Base-by-base conservation (phyloP, 2,329 filamentous ascomycete species). In the Colletotrichum tofieldiae region DNA sequence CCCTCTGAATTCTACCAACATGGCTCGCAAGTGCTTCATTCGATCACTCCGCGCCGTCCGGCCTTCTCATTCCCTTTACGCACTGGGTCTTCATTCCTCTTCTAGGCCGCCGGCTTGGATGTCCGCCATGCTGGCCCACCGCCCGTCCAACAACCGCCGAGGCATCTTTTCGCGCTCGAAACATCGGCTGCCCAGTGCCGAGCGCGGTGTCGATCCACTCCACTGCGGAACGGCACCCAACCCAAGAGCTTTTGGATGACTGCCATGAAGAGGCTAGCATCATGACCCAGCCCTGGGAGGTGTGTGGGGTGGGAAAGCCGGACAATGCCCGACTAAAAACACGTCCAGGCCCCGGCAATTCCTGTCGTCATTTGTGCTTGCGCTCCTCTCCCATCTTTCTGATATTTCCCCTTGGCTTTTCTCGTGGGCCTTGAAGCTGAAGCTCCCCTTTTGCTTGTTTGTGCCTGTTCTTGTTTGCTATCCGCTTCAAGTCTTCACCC, bases 181-280 rank as follows among this genome's bases (percentile, higher is more conserved):
- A 55, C 70, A 70, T 69, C 47, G 65, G 70, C 45, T 49, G n/a
- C 47, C 59, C 52, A 60, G 45, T 61, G 65, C 70, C 70, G 70
- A 72, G 60, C 65, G 67, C 70, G 59, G 70, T 65, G 47, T 69
- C 65, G 70, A 72, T 72, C 70, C 65, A 65, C 70, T 70, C 70
- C 65, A 72, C 65, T 55, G 59, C 65, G 54, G 70, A 69, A 64
- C 65, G 65, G 54, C 65, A 58, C 52, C 60, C 65, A 52, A 67
- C 54, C 23, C 41, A 56, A 43, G n/a, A 58, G 26, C 32, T 59
- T 59, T 63, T 58, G 64, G 59, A 41, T 51, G 23, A 16, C 45
- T 29, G 47, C 20, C 23, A 52, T 65, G 45, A 61, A 61, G 37
- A 61, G 65, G 26, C 65, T 63, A 67, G 29, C 69, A 72, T 72